Percentiles rank a stretch among this genome's conserved stretches.
Evolutionary conservation across 1,284 basidiomycete genomes (phyloP).

Genomic region (Flammula alnicola): DNA sequence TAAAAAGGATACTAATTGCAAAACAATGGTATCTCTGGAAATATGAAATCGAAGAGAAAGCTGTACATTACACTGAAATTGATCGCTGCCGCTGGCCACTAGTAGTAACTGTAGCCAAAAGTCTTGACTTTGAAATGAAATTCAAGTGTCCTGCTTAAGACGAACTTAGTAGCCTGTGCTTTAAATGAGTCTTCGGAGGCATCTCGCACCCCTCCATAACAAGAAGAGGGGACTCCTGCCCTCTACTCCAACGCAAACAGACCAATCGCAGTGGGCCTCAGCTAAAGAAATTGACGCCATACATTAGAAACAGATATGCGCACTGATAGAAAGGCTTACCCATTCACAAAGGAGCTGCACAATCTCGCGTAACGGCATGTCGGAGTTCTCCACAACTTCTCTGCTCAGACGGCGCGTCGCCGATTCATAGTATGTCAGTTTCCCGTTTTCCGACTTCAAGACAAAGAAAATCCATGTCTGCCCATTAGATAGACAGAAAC

Average conservation of each 20-base stretch:
- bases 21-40: no score
- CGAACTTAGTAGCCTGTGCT: no score
- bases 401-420: conserved; percentile 23
- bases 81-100: no score
- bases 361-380: conserved; percentile 26
- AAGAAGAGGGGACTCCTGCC: no score
- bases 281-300: conserved; percentile 24
- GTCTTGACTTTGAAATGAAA: no score
- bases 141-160: no score
- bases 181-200: no score
- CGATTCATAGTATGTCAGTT: conserved; percentile 29
- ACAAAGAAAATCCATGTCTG: conserved; percentile 29
- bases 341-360: conserved; percentile 28
- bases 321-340: conserved; percentile 25
- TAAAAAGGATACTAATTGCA: no score
- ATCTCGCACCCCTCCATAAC: no score
- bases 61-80: no score
- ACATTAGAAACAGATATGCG: conserved; percentile 11
- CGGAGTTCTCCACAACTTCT: conserved; percentile 24
- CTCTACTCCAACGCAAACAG: conserved; percentile 1
- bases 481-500: conserved; percentile 33
- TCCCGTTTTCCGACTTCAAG: conserved; percentile 27
- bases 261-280: conserved; percentile 21
- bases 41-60: no score
- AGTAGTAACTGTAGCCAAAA: no score